Evolutionary conservation across 129 eudicot genomes (phyloP), one percentile per base, ranked within the genome.

Genomic region (Logfia minima): DNA sequence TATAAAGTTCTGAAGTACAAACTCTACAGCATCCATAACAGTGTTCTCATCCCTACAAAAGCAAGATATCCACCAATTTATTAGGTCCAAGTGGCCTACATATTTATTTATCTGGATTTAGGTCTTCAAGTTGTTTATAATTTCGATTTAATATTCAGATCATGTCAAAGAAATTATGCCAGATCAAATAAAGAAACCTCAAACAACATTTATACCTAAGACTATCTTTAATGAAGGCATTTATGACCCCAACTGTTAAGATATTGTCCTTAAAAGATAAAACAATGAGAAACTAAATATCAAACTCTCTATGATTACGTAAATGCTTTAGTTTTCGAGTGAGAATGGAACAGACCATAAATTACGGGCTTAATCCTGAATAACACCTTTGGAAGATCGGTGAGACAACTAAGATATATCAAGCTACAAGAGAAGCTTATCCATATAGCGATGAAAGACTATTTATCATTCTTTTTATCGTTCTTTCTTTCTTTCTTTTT

Each of bases 1-100:
- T 58, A 96, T 92, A 76, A 92, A 92, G 83, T 92, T 92, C 75
- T 92, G 98, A 45, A 92, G 95, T 51, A 92, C 98, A 88, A 92
- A 92, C 83, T 92, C 98, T 5, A 92, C 94, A 19, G 98, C 96
- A 87, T 92, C 98, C 83, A 82, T 82, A 72, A 90, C 98, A 32
- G 98, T 92, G 74, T 92, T 89, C 62, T 88, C 98, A 86, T 92
- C 98, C 79, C 98, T 92, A 84, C 65, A 61, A 63, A 60, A 34
- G 72, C 48, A 56, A 78, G 48, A 31, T 61, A 79, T 71, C 29
- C 75, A 83, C 77, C 7, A 67, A 35, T 62, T 79, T 65, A 66
- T 70, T 52, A 80, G 79, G 55, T 70, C 75, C 60, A 45, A 45
- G 52, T 45, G 52, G 52, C 17, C 52, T 48, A 48, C 60, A 37